These are phyloP conservation scores for Trypanosoma grayi DNA, from an alignment of 208 protist genomes.

Conservation along the genomic window DNA sequence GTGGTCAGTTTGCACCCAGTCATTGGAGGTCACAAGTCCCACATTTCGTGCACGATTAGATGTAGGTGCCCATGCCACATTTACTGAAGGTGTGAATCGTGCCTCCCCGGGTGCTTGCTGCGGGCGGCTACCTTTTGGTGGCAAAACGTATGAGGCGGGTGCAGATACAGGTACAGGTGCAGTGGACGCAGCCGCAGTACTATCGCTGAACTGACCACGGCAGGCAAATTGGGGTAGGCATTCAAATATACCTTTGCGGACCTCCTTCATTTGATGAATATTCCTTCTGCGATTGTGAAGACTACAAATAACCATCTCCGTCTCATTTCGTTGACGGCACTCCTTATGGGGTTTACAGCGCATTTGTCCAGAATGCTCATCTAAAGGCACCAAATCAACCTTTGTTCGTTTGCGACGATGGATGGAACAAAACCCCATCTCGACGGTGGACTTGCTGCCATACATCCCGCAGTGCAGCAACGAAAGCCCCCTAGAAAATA, in stretches of 20 bases:
- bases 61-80: conserved; percentile 19
- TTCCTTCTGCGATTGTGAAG: conserved; percentile 67
- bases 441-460: conserved; percentile 29
- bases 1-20: conserved; percentile 21
- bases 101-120: conserved; percentile 21
- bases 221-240: conserved; percentile 56
- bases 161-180: background rate
- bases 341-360: conserved; percentile 66
- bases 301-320: conserved; percentile 47
- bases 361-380: conserved; percentile 49
- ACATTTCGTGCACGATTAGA: conserved; percentile 12
- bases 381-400: conserved; percentile 60
- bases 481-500: too few species aligned
- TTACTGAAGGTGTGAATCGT: background rate
- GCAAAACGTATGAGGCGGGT: conserved; percentile 3
- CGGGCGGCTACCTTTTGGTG: conserved; percentile 12
- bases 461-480: conserved; percentile 22
- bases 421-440: conserved; percentile 68
- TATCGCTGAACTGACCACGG: conserved; percentile 33
- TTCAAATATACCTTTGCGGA: conserved; percentile 65
- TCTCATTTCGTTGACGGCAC: conserved; percentile 42
- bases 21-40: conserved; percentile 5
- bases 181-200: background rate
- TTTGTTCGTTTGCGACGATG: conserved; percentile 56
- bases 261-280: conserved; percentile 65